These are phyloP conservation scores for Ilyonectria mors-panacis DNA, from an alignment of 2,329 filamentous ascomycete genomes.

Conservation along the genomic window DNA sequence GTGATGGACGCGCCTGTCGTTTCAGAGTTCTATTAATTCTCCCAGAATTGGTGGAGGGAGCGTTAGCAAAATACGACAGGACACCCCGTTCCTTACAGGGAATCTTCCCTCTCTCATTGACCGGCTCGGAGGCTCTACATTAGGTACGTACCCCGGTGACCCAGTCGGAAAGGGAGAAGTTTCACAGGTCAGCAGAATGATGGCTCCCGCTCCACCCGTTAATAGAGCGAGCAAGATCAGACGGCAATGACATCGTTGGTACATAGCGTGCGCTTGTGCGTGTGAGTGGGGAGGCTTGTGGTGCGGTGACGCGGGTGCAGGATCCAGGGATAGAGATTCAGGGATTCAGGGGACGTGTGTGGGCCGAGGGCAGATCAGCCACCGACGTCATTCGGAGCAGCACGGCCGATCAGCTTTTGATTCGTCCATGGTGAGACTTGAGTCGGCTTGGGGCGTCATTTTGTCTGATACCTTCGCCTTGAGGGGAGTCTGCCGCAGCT, in stretches of 20 bases:
- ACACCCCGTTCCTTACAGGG: not conserved
- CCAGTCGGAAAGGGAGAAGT: not conserved
- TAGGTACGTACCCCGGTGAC: not conserved
- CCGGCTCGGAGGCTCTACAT: not conserved
- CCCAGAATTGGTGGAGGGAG: not conserved
- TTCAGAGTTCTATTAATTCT: slow-evolving; percentile 36
- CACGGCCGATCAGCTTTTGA: slow-evolving; percentile 35
- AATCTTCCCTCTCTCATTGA: not conserved
- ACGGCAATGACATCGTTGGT: slow-evolving; percentile 17
- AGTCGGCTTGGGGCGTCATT: not conserved
- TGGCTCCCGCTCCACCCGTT: slow-evolving; percentile 10
- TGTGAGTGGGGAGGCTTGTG: slow-evolving; percentile 20
- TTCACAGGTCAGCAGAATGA: not conserved
- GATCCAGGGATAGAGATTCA: slow-evolving; percentile 5
- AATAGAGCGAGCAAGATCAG: slow-evolving; percentile 19
- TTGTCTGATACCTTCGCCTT: not conserved
- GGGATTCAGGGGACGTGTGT: slow-evolving; percentile 40
- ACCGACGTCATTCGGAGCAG: slow-evolving; percentile 47
- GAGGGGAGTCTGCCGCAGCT: not conserved
- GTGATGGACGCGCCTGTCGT: slow-evolving; percentile 41
- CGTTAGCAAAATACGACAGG: not conserved
- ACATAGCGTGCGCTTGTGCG: slow-evolving; percentile 14
- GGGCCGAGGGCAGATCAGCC: slow-evolving; percentile 36
- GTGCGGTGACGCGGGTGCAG: slow-evolving; percentile 36
- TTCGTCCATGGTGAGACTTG: slow-evolving; percentile 31